Base-by-base conservation (phyloP, 2,329 filamentous ascomycete genomes). In the Penicillium freii region DNA sequence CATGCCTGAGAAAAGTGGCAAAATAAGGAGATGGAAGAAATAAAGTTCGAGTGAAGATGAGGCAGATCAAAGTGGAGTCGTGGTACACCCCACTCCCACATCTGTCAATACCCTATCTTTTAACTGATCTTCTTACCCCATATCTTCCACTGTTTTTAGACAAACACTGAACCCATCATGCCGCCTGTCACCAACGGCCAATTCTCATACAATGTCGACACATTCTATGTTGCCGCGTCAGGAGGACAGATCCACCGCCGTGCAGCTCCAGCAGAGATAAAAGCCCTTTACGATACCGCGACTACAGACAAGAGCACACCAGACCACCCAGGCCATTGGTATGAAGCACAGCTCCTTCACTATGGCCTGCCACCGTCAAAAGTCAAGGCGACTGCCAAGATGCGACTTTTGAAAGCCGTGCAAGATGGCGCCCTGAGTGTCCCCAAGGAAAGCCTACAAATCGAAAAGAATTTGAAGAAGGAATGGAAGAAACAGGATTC, bases 341-440 rank as follows among this genome's bases (percentile, higher is more conserved):
- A 84, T 59, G 80, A 85, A 59, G 84, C 84, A 0, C 84, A 88
- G 62, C 77, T 87, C 11, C 71, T 85, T 6, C 85, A 88, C 71
- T 87, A 87, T 71, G 84, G 83, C 1, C 75, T 88, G 0, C 76
- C 74, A 10, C 77, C 79, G 0, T 84, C 82, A 25, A 85, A 84
- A 65, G 78, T 79, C 48, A 87, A 87, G 71, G 79, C 82, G 29
- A 80, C 81, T 0, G 84, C 84, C 9, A 82, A 84, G 55, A 80
- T 85, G 73, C 75, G 84, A 2, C 72, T 88, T 17, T 77, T 82
- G n/a, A 81, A 85, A 62, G 83, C 84, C 6, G 66, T 86, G 61
- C 82, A 80, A 45, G 71, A 69, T 2, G 78, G 77, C 2, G 73
- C 71, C 2, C 67, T 88, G 8, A 69, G 71, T 0, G 78, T 87